Evolutionary conservation across 768 basidiomycete genomes (phyloP), one percentile per base, ranked within the genome.

Genomic region (Boletus rubescentipes): DNA sequence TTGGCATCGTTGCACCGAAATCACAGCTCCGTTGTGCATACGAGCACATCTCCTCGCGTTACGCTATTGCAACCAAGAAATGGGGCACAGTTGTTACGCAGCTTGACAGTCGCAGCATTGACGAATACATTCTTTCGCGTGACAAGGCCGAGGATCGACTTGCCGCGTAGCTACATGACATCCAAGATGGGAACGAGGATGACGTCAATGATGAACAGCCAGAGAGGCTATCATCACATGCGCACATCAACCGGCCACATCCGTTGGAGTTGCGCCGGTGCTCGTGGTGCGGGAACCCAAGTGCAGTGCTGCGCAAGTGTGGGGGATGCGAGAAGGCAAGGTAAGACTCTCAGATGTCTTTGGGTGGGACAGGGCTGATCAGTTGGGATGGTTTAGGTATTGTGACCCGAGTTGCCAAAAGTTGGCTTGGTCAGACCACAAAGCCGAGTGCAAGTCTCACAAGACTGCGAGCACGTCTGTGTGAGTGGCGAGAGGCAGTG

Each of bases 261-360:
- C 68, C 68, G 14, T 75, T 81, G 5, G 73, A 63, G 43, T 63
- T 87, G 29, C 83, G 83, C 66, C 71, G 77, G 11, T 86, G 85
- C 59, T 81, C 82, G 20, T 81, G 77, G 76, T 86, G 85, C 59
- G 75, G 79, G 7, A 85, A 84, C 53, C 84, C 83, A 2, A 84
- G 79, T 45, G 81, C 80, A 0, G 73, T 73, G 6, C 64, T 84
- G 49, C 74, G 74, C 50, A 83, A 81, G 64, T 84, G 82, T 53
- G 60, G 68, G 10, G 71, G 74, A 2, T 79, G 78, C 45, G 68
- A 60, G 31, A 71, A 67, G 50, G 67, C 74, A 10, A 74, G 75
- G 77, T 75, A 56, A n/a, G n/a, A n/a, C n/a, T n/a, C 18, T 42
- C 4, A 6, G 9, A 9, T 3, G 21, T 15, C n/a, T 26, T 14